A percentile compares a stretch with the other conserved stretches of the same genome.
Conservation (phyloP, 495 filamentous ascomycete genomes). For the Hypoxylon intermedium region DNA sequence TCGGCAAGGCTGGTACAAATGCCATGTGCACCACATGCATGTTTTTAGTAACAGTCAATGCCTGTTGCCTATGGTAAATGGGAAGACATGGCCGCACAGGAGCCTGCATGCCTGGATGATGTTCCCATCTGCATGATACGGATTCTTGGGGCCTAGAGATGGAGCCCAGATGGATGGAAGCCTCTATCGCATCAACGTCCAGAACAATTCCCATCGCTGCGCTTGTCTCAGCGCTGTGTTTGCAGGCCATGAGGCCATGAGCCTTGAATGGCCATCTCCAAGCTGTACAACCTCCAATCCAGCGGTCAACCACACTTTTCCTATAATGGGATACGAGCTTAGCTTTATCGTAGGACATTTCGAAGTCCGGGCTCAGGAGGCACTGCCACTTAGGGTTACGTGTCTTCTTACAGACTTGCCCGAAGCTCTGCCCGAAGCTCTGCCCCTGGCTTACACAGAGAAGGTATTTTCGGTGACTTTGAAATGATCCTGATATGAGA, state of each 20-base stretch:
- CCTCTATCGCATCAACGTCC: slow-evolving; percentile 3
- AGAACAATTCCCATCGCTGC: slow-evolving; percentile 26
- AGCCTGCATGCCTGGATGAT: slow-evolving; percentile 1
- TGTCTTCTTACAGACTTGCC: background rate
- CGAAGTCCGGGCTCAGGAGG: background rate
- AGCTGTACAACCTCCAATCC: slow-evolving; percentile 25
- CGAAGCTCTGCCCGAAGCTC: background rate
- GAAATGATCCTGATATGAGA: slow-evolving; percentile 1
- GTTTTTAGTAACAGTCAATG: too few species aligned
- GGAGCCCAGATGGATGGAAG: slow-evolving; percentile 16
- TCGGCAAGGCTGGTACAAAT: slow-evolving; percentile 8
- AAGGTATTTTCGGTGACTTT: background rate
- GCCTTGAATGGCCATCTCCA: slow-evolving; percentile 29
- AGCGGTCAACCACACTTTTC: slow-evolving; percentile 31
- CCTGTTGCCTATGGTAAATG: background rate
- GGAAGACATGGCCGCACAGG: background rate
- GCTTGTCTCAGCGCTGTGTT: slow-evolving; percentile 37
- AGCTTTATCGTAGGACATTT: slow-evolving; percentile 11
- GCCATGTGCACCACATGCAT: too few species aligned
- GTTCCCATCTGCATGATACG: slow-evolving; percentile 18
- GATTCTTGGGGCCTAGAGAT: slow-evolving; percentile 1
- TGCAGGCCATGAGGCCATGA: slow-evolving; percentile 16
- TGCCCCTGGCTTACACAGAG: background rate
- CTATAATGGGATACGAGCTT: slow-evolving; percentile 23
- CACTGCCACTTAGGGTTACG: background rate